Percentiles rank a stretch among this genome's conserved stretches.
phyloP scores from a whole-genome alignment of 306 rosid species.

The Malus asiatica region DNA sequence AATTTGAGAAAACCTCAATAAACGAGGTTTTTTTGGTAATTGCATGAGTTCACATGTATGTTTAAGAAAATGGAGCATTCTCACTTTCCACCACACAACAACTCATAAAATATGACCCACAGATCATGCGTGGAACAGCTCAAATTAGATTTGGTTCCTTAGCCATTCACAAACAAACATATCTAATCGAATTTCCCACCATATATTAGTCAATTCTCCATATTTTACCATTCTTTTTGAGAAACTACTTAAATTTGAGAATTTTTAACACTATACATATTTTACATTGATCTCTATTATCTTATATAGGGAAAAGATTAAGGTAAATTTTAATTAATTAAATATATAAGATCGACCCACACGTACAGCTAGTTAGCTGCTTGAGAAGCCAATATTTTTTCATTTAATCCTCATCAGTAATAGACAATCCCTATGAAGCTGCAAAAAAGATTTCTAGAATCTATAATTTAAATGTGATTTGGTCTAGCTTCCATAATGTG shows the following conservation, averaged over 20 bases:
- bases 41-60: constrained; percentile 66
- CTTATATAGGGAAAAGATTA: neutral
- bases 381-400: constrained; percentile 2
- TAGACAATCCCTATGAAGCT: constrained; percentile 21
- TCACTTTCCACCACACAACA: constrained; percentile 75
- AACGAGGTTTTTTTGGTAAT: constrained; percentile 51
- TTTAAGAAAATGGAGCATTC: constrained; percentile 51
- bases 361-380: neutral
- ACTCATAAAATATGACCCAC: constrained; percentile 86
- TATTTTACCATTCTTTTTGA: constrained; percentile 6
- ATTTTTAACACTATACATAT: neutral
- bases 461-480: constrained; percentile 22
- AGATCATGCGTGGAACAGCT: constrained; percentile 73
- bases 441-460: constrained; percentile 13
- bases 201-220: constrained; percentile 26
- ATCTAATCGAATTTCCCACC: constrained; percentile 9
- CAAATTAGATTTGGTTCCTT: constrained; percentile 57
- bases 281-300: neutral
- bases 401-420: neutral
- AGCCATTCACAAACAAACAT: constrained; percentile 5
- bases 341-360: neutral
- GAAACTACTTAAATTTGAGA: constrained; percentile 10
- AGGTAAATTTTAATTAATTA: neutral
- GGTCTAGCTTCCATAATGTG: constrained; percentile 5
- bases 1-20: constrained; percentile 8